Evolutionary conservation across 2,329 filamentous ascomycete species (phyloP), one percentile per base, ranked within the genome.

Genomic region (Ophiognomonia clavigignenti-juglandacearum): DNA sequence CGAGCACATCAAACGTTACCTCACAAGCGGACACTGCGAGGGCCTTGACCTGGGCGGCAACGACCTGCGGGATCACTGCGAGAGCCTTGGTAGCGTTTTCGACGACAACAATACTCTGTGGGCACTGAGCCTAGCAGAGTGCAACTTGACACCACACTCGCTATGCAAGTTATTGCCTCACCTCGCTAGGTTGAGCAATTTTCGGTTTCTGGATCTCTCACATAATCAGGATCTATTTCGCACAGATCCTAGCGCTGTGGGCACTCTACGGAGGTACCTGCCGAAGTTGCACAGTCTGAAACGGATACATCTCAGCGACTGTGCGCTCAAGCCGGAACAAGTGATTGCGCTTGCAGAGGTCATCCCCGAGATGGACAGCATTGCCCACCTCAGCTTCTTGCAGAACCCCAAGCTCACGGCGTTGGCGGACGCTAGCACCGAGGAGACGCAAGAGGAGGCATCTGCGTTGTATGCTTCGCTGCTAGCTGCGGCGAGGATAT

Each of bases 401-500:
- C 87, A 93, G 55, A 98, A 98, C 57, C 75, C 82, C 1, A 76
- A 82, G 51, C 70, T 96, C 4, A 72, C 78, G 19, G 78, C 77
- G 39, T 75, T 96, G 20, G 85, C 89, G 5, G 78, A 82, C 51
- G 86, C 89, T 1, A 86, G 76, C 42, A 87, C 88, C 6, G 88
- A 93, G 57, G 83, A 83, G 47, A 77, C 75, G 1, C 89, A 96
- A 64, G 92, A 97, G 66, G 92, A 97, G 66, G 92, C 93, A 1
- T 96, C 88, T 57, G 93, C 93, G 1, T 69, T 97, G 6, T 97
- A 95, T 62, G 90, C 93, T 1, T 96, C 91, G 2, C 75, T 97
- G 18, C 85, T 96, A 69, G 87, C 90, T 5, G 92, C 92, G 0
- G 85, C 89, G 1, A 82, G 91, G 44, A 79, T 96, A 0, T 96